Conservation (phyloP, 371 early-diverging fungal species). For the Mortierella sp. region DNA sequence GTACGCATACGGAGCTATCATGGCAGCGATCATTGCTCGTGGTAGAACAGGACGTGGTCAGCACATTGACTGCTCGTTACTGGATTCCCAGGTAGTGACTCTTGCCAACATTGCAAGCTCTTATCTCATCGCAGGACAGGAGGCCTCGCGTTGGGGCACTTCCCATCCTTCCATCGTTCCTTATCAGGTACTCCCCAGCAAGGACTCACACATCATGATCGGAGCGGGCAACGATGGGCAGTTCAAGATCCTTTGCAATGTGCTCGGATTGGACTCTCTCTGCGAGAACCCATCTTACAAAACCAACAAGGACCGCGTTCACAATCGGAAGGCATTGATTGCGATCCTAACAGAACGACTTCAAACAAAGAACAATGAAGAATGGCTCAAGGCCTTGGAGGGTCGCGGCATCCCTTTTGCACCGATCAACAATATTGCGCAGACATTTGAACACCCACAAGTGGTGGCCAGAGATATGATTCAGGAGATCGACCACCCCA, state of each 20-base stretch:
- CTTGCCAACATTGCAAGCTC: conserved; percentile 90
- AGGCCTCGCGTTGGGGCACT: conserved; percentile 88
- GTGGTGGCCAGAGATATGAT: conserved; percentile 81
- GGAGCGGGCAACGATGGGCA: conserved; percentile 92
- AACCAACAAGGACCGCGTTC: conserved; percentile 78
- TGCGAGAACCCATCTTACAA: conserved; percentile 59
- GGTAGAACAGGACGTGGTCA: conserved; percentile 75
- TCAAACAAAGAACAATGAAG: conserved; percentile 56
- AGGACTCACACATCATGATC: conserved; percentile 83
- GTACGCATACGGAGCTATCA: conserved; percentile 89
- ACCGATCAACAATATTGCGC: conserved; percentile 85
- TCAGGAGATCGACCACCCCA: conserved; percentile 82
- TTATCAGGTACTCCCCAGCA: conserved; percentile 87
- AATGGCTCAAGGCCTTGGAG: conserved; percentile 74
- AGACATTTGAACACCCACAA: conserved; percentile 92
- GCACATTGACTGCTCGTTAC: conserved; percentile 84
- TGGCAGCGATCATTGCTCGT: conserved; percentile 86
- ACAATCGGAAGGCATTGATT: conserved; percentile 74
- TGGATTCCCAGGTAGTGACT: conserved; percentile 88
- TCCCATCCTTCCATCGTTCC: conserved; percentile 93
- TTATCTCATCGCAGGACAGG: conserved; percentile 83
- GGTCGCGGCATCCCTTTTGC: conserved; percentile 83
- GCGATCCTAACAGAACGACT: conserved; percentile 63
- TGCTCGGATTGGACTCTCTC: conserved; percentile 64
- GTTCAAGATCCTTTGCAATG: conserved; percentile 71